Conservation (phyloP, 192 early-diverging fungal species). For the Thoreauomyces humboldtii region DNA sequence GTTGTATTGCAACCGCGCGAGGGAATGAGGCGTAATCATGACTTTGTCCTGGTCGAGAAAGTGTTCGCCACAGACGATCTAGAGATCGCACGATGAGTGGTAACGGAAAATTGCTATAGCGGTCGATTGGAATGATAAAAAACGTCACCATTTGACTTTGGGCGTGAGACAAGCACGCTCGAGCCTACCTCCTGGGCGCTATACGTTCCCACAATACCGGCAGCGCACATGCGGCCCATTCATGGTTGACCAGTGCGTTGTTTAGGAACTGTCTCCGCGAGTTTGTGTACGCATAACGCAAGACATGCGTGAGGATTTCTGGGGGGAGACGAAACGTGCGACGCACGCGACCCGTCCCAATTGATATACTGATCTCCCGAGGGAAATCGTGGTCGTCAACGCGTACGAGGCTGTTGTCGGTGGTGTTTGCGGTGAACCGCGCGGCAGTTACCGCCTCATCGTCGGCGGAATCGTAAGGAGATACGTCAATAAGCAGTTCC, state of each 20-base stretch:
- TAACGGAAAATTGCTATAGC: constrained; percentile 24
- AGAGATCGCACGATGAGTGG: constrained; percentile 18
- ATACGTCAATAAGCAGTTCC: too few species aligned
- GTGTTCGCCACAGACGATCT: constrained; percentile 14
- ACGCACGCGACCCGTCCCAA: neutral
- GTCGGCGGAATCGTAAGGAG: neutral
- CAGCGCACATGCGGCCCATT: constrained; percentile 21
- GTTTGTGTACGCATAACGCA: constrained; percentile 17
- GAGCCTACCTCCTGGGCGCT: constrained; percentile 16
- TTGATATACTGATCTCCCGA: neutral
- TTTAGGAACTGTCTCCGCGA: constrained; percentile 24
- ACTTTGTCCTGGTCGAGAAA: constrained; percentile 1
- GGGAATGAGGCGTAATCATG: constrained; percentile 26
- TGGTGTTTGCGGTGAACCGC: neutral
- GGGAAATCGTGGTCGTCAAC: neutral
- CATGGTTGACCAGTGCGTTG: constrained; percentile 11
- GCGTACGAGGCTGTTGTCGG: neutral
- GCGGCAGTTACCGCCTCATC: too few species aligned
- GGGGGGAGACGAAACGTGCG: constrained; percentile 16
- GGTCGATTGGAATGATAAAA: too few species aligned
- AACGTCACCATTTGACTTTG: too few species aligned
- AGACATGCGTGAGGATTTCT: constrained; percentile 21
- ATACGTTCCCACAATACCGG: constrained; percentile 28
- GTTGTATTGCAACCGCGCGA: constrained; percentile 18
- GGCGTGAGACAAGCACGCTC: too few species aligned